Evolutionary conservation across 495 filamentous ascomycete genomes (phyloP).

Genomic region (Tetracladium marchalianum): DNA sequence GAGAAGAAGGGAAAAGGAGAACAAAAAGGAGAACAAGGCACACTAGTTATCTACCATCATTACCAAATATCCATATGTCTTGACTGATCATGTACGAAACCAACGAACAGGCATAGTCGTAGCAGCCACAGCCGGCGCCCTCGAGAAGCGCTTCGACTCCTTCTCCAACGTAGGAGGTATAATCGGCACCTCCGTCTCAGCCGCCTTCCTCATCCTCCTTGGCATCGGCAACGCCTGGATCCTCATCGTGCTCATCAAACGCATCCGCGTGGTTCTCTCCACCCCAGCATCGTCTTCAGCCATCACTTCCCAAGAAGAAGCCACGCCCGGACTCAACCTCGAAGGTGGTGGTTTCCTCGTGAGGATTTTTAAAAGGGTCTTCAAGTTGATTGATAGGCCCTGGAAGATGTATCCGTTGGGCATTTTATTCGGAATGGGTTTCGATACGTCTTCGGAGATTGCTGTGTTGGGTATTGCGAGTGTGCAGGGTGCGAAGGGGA

Average conservation of each 20-base stretch:
- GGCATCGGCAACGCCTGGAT: conserved; percentile 84
- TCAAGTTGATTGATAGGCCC: conserved; percentile 75
- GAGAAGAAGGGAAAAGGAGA: too few species aligned
- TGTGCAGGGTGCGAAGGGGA: conserved; percentile 75
- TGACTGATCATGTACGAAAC: too few species aligned
- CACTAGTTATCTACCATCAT: too few species aligned
- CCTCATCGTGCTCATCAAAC: conserved; percentile 58
- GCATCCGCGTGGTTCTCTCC: conserved; percentile 51
- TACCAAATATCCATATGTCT: too few species aligned
- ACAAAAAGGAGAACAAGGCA: too few species aligned
- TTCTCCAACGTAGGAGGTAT: conserved; percentile 81
- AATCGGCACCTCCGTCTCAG: conserved; percentile 75
- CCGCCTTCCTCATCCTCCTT: conserved; percentile 70
- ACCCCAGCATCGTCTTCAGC: conserved; percentile 7
- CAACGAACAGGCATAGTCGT: conserved; percentile 49
- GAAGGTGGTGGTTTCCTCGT: conserved; percentile 71
- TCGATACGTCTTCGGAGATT: conserved; percentile 93
- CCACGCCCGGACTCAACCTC: conserved; percentile 52
- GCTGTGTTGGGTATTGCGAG: conserved; percentile 84
- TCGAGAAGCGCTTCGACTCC: conserved; percentile 66
- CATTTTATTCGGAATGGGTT: conserved; percentile 84
- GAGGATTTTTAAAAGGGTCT: conserved; percentile 60
- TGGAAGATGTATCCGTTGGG: conserved; percentile 99
- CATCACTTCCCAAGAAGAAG: conserved; percentile 34
- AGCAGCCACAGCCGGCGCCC: conserved; percentile 75